A percentile compares a stretch with the other conserved stretches of the same genome.
Evolutionary conservation across 352 stramenopile genomes (phyloP).

Genomic region (Globisporangium viniferum): DNA sequence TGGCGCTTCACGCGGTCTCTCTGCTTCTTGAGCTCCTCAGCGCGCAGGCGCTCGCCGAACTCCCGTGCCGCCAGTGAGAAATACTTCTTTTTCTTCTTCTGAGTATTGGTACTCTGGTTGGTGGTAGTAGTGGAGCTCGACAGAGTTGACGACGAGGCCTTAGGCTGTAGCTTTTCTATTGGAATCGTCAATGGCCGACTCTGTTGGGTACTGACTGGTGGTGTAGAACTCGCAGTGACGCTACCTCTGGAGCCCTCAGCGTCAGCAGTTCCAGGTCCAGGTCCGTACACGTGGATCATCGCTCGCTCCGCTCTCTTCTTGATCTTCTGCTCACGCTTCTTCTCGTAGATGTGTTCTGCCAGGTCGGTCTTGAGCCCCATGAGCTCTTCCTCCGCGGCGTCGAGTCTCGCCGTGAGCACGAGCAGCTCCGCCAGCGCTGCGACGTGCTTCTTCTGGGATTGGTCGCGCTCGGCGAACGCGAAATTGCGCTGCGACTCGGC

Average conservation of each 20-base stretch:
- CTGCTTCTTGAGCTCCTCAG: conserved; percentile 41
- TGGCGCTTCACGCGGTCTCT: conserved; percentile 23
- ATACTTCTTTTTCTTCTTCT: conserved; percentile 31
- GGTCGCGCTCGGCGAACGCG: conserved; percentile 52
- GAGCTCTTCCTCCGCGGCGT: conserved; percentile 45
- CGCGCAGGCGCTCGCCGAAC: conserved; percentile 36
- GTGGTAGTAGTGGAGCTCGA: neutral
- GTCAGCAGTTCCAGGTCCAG: neutral
- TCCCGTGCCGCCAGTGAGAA: conserved; percentile 57
- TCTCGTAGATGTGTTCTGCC: conserved; percentile 67
- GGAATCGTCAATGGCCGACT: neutral
- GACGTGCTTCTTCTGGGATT: conserved; percentile 38
- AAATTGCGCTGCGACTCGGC: conserved; percentile 71
- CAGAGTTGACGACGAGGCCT: neutral
- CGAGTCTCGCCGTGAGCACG: conserved; percentile 40
- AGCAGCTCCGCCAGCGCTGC: conserved; percentile 46
- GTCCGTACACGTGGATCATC: conserved; percentile 6
- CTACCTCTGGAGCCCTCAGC: conserved; percentile 12
- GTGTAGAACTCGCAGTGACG: neutral
- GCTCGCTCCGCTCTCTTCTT: conserved; percentile 31
- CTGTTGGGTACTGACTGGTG: neutral
- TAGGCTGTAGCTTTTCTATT: neutral
- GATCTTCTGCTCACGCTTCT: conserved; percentile 39
- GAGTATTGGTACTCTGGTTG: neutral
- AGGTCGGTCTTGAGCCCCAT: conserved; percentile 56